Conservation (phyloP, 208 protist genomes). For the Trypanosoma theileri region DNA sequence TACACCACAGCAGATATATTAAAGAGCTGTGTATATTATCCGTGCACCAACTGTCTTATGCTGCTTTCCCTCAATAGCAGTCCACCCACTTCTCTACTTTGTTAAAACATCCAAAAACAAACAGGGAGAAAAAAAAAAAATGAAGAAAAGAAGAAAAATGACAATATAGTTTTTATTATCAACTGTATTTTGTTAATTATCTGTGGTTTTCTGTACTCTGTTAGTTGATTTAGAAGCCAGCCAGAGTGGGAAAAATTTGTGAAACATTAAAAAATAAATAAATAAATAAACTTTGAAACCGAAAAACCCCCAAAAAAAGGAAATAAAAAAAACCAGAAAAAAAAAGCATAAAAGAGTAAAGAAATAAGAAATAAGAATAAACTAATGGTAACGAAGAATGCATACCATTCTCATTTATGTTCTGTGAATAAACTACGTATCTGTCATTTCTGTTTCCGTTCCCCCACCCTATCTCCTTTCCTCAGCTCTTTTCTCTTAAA, state of each 20-base stretch:
- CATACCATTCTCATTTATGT: neutral
- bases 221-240: too few relatives aligned
- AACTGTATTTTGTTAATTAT: too few relatives aligned
- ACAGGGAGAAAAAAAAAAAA: too few relatives aligned
- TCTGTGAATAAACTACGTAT: neutral
- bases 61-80: too few relatives aligned
- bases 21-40: too few relatives aligned
- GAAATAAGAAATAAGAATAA: slow-evolving; percentile 10
- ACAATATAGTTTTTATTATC: too few relatives aligned
- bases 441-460: neutral
- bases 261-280: slow-evolving; percentile 21
- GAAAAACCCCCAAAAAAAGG: slow-evolving; percentile 2
- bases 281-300: slow-evolving; percentile 6
- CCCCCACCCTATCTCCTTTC: neutral
- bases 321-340: neutral
- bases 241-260: neutral
- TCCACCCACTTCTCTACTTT: too few relatives aligned
- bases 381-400: neutral
- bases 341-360: slow-evolving; percentile 8
- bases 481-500: neutral
- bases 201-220: too few relatives aligned
- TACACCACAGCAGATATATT: too few relatives aligned
- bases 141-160: too few relatives aligned
- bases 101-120: too few relatives aligned
- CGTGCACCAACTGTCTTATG: too few relatives aligned